Base-by-base conservation (phyloP, 306 rosid genomes). In the Glycine tomentella region DNA sequence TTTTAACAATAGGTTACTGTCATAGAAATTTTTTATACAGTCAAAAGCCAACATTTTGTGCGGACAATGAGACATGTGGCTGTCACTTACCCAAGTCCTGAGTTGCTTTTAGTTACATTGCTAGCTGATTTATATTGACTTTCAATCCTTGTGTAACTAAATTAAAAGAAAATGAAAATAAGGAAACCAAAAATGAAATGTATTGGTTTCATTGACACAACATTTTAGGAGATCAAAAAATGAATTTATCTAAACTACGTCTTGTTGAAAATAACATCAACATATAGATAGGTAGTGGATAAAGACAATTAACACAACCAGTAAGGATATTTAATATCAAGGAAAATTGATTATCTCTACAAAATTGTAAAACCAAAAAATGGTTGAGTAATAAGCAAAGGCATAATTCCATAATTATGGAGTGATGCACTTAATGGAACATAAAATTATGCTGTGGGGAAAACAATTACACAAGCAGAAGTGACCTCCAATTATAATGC, bases 191-290 rank as follows among this genome's bases (percentile, higher is more conserved):
- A 38, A 75, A 72, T 57, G 8, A 57, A 78, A 78, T 2, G 7
- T 59, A 20, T 36, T 11, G 14, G 63, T 67, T 55, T 51, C 64
- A 56, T 40, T 13, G 1, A 45, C 42, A 72, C 56, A 7, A 31
- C 12, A n/a, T 58, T 64, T 40, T 50, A 64, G 81, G 8, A 85
- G 33, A 74, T 81, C 66, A 77, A 33, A 65, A 66, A 49, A 76
- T 61, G 62, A 81, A 81, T 38, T 55, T 72, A 72, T 58, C 64
- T 34, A 81, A 69, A 69, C 66, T 16, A 65, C 72, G 57, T 7
- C 20, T 5, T 58, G n/a, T 5, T 50, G 81, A 66, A 72, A 65
- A 55, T 33, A 67, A 66, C 55, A 58, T 31, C 68, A 66, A 44
- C 81, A 85, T 40, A 67, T 74, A 73, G 69, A 57, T 7, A 58